These are phyloP conservation scores for Geotrichum reessii DNA, from an alignment of 1,139 yeast genomes.

Conservation along the genomic window DNA sequence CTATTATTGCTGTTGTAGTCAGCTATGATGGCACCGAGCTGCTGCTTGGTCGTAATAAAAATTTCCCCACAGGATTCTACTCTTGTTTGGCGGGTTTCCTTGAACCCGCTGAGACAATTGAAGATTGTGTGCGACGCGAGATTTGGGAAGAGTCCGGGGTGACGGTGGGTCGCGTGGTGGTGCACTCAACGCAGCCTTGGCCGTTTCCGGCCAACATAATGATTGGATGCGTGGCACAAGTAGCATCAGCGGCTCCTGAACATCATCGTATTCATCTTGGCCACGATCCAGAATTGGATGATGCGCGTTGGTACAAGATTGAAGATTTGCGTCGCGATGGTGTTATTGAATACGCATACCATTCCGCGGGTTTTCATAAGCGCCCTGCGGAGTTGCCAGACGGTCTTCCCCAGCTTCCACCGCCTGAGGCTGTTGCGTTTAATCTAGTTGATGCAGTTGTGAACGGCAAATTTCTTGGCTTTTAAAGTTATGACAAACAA, in stretches of 20 bases:
- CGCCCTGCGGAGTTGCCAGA: constrained; percentile 26
- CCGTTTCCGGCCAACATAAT: constrained; percentile 90
- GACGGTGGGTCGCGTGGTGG: constrained; percentile 49
- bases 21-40: constrained; percentile 56
- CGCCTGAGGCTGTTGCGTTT: constrained; percentile 47
- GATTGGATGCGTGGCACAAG: constrained; percentile 81
- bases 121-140: constrained; percentile 81
- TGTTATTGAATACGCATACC: constrained; percentile 5
- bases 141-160: constrained; percentile 96
- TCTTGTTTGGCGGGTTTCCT: constrained; percentile 90
- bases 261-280: constrained; percentile 51
- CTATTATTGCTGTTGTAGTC: constrained; percentile 73
- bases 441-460: constrained; percentile 39
- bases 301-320: constrained; percentile 77
- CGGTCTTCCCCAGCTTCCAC: constrained; percentile 42
- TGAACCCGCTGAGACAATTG: constrained; percentile 92
- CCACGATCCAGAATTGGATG: constrained; percentile 78
- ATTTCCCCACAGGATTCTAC: constrained; percentile 51
- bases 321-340: constrained; percentile 43
- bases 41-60: constrained; percentile 63
- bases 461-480: constrained; percentile 18
- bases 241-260: constrained; percentile 56
- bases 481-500: too few species aligned
- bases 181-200: constrained; percentile 85
- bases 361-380: constrained; percentile 1